Evolutionary conservation across 2,329 filamentous ascomycete species (phyloP), one percentile per base, ranked within the genome.

Genomic region (Pseudophaeomoniella oleicola): DNA sequence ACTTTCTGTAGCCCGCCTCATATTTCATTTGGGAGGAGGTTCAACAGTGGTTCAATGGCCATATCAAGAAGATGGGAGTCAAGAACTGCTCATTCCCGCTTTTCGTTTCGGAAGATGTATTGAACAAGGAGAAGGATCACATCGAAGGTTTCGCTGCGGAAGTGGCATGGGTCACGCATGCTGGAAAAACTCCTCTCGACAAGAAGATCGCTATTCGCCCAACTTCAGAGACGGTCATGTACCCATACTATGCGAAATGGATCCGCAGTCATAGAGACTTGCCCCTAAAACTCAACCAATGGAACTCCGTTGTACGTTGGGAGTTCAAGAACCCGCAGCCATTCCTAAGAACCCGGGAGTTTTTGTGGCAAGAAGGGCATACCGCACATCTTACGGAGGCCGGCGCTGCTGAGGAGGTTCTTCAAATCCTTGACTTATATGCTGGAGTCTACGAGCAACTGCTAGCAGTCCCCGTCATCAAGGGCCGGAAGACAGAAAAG

Each of bases 311-410:
- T 16, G 80, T 94, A 34, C 76, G 88, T 50, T 96, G 90, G 90
- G 90, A 96, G 62, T 92, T 93, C 56, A 96, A 96, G 69, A 85
- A 93, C 58, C 73, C 76, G 19, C 75, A 78, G 56, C 75, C 75
- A 29, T 96, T 96, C 67, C 71, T 98, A 39, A 72, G 88, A 50
- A 88, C 88, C 32, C 72, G 92, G 57, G 90, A 98, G 59, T 98
- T 98, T 61, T 63, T 96, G 46, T 98, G 90, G 90, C 90, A 98
- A 59, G 90, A 98, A 64, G 87, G 87, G 16, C 90, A 94, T 64
- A 85, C 81, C 19, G 90, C 90, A 31, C 87, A 94, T 60, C 61
- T 96, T 51, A 93, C 82, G 1, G 77, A 93, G 58, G 70, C 81
- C 48, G 71, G 75, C 44, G 88, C 90, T 32, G 79, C 75, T 34